phyloP scores from a whole-genome alignment of 2,329 filamentous ascomycete species.

The Meredithiella fracta region DNA sequence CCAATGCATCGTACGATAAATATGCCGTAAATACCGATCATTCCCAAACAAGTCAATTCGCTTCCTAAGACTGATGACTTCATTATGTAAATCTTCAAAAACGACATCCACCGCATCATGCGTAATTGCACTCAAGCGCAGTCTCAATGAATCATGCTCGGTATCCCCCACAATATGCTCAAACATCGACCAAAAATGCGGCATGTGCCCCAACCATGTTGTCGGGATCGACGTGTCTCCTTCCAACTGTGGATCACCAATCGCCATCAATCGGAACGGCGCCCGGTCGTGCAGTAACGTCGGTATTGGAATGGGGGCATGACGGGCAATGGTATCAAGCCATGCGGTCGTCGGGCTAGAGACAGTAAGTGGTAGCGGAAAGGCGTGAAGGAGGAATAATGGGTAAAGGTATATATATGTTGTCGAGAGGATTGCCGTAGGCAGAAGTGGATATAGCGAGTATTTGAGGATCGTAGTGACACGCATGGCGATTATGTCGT shows the following conservation, averaged over 20 bases:
- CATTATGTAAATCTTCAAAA: slow-evolving; percentile 51
- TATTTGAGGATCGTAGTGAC: slow-evolving; percentile 38
- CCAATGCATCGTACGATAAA: slow-evolving; percentile 71
- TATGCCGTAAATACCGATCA: slow-evolving; percentile 85
- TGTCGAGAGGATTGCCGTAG: slow-evolving; percentile 53
- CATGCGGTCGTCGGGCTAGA: slow-evolving; percentile 12
- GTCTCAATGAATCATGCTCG: slow-evolving; percentile 30
- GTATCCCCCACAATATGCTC: slow-evolving; percentile 32
- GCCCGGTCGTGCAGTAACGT: slow-evolving; percentile 26
- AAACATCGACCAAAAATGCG: slow-evolving; percentile 33
- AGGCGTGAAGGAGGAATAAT: slow-evolving; percentile 61
- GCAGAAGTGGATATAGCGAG: slow-evolving; percentile 28
- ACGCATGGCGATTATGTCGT: slow-evolving; percentile 19
- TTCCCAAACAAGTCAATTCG: slow-evolving; percentile 79
- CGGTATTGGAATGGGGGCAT: slow-evolving; percentile 8
- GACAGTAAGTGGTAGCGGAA: slow-evolving; percentile 38
- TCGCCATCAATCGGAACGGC: slow-evolving; percentile 71
- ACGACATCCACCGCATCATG: slow-evolving; percentile 46
- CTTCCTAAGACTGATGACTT: slow-evolving; percentile 55
- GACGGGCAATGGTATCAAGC: slow-evolving; percentile 12
- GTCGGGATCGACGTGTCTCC: slow-evolving; percentile 70
- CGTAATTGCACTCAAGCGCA: slow-evolving; percentile 34
- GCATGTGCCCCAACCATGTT: slow-evolving; percentile 34
- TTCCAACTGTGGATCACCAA: slow-evolving; percentile 87
- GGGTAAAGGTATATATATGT: slow-evolving; percentile 81